Conservation (phyloP, 2,329 filamentous ascomycete species). For the Lachnellula subtilissima region DNA sequence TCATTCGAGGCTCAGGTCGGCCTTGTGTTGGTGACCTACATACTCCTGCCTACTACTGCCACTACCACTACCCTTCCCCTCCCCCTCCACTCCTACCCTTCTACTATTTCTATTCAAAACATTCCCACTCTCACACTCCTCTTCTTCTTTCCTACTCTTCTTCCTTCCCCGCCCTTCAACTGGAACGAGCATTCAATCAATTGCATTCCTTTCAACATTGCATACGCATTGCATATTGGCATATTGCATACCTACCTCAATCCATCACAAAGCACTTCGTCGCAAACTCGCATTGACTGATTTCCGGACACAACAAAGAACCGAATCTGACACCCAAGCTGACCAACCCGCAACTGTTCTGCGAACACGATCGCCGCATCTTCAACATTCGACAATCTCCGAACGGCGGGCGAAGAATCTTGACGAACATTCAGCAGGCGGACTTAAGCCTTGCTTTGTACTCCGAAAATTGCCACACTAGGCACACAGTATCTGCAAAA, state of each 20-base stretch:
- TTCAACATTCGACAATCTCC: constrained; percentile 9
- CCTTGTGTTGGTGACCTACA: no score
- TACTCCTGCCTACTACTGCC: no score
- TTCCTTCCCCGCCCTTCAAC: background rate
- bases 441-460: constrained; percentile 20
- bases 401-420: background rate
- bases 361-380: constrained; percentile 1
- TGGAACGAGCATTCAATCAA: constrained; percentile 2
- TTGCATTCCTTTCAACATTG: constrained; percentile 16
- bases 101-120: constrained; percentile 1
- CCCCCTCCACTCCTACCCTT: constrained; percentile 10
- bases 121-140: background rate
- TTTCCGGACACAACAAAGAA: constrained; percentile 28
- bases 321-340: constrained; percentile 23
- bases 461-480: constrained; percentile 24
- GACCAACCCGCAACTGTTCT: constrained; percentile 16
- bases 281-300: constrained; percentile 23
- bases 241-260: constrained; percentile 7
- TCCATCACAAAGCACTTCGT: background rate
- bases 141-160: constrained; percentile 2
- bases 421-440: constrained; percentile 4
- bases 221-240: background rate
- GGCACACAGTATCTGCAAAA: constrained; percentile 10
- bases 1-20: no score
- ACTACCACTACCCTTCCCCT: constrained; percentile 4